Evolutionary conservation across 2,329 filamentous ascomycete species (phyloP), one percentile per base, ranked within the genome.

Genomic region (Alternaria metachromatica): DNA sequence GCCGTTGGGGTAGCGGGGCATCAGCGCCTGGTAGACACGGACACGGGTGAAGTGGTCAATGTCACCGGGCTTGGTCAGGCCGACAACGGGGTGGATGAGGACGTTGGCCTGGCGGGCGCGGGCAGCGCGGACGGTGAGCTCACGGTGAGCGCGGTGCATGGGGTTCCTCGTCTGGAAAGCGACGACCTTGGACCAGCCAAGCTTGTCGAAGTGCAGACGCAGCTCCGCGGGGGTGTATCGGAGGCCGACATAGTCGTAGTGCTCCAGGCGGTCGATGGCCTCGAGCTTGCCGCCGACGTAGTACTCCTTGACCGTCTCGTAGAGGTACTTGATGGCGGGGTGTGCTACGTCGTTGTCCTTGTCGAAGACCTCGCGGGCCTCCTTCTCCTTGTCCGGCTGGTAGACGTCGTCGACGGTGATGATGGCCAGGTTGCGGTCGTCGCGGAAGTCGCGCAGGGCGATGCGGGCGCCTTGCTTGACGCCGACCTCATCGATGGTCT

Each of bases 11-110:
- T 99, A 99, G 79, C 96, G 90, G 73, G 95, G 93, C 70, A 99
- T 88, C 58, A 99, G 89, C 46, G 96, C 95, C 87, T 98, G 93
- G 89, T 99, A 99, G 77, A 97, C 96, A 78, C 96, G 94, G 75
- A 99, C 96, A 81, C 96, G 93, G 76, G 96, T 99, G 86, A 99
- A 99, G 88, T 99, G 96, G 84, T 99, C 96, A 80, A 99, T 99
- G 82, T 99, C 96, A 81, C 96, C 96, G 63, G 96, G 96, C 88
- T 99, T 99, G 81, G 96, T 99, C 77, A 99, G 88, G 80, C 96
- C 96, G 70, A 99, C 96, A 69, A 99, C 96, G 65, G 96, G 96
- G 86, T 99, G 96, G 82, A 99, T 99, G 77, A 99, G 91, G 72
- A 99, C 96, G 81, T 99, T 99, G 81, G 96, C 96, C 82, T 97